Evolutionary conservation across 805 yeast species (phyloP).

Genomic region (Starmerella powellii): DNA sequence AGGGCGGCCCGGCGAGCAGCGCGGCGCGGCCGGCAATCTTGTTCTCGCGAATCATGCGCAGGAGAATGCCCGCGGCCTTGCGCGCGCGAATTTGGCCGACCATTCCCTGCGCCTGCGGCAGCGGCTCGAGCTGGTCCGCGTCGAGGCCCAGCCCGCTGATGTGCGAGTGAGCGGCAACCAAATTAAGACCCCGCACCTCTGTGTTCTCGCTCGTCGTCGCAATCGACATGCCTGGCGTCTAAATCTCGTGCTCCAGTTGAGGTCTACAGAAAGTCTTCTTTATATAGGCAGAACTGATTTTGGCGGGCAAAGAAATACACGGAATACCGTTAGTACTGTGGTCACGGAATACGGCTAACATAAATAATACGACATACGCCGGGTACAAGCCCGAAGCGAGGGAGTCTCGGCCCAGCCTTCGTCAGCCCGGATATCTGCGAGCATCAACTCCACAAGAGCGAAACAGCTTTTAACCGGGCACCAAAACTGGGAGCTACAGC

Average conservation of each 20-base stretch:
- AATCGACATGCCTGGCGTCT: constrained; percentile 25
- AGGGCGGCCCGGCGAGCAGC: constrained; percentile 93
- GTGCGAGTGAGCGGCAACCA: constrained; percentile 96
- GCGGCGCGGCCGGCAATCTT: constrained; percentile 95
- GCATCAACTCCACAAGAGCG: too few species aligned
- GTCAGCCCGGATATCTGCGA: too few species aligned
- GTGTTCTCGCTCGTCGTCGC: constrained; percentile 33
- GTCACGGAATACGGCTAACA: too few species aligned
- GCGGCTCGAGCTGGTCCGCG: constrained; percentile 66
- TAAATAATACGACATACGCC: too few species aligned
- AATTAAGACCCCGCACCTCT: constrained; percentile 51
- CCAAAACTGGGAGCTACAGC: background rate
- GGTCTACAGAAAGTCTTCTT: too few species aligned
- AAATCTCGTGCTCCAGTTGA: background rate
- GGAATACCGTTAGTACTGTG: too few species aligned
- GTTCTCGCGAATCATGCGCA: constrained; percentile 87
- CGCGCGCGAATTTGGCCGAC: constrained; percentile 94
- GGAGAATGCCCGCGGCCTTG: constrained; percentile 87
- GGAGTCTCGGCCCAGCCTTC: too few species aligned
- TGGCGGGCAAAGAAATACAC: too few species aligned
- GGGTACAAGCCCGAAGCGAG: too few species aligned
- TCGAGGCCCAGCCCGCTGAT: constrained; percentile 95
- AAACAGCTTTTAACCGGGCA: too few species aligned
- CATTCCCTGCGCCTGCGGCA: constrained; percentile 80
- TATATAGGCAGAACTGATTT: too few species aligned